phyloP scores from a whole-genome alignment of 2,329 filamentous ascomycete species.

The Ceratocystis papillata region DNA sequence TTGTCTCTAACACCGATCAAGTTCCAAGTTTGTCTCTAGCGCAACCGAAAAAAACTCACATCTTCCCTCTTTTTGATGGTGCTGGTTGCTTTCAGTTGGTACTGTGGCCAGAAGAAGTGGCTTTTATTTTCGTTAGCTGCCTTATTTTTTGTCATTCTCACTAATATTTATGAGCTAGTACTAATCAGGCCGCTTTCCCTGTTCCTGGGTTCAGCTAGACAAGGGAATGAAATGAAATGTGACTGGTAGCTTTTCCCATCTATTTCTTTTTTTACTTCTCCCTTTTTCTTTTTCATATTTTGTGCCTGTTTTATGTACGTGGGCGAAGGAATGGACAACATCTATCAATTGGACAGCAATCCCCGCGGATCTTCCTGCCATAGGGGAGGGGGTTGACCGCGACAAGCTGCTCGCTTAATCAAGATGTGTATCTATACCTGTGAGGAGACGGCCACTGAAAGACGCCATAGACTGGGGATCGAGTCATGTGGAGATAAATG shows the following conservation, averaged over 20 bases:
- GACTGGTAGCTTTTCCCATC: not conserved
- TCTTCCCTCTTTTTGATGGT: not conserved
- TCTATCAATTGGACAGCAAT: not conserved
- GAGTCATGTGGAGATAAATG: not conserved
- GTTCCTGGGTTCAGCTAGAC: conserved; percentile 9
- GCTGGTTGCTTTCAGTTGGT: not conserved
- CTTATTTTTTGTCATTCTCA: not conserved
- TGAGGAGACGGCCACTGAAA: not conserved
- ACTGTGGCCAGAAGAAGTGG: too few species aligned
- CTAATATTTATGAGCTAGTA: not conserved
- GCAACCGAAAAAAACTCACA: not conserved
- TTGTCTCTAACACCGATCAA: not conserved
- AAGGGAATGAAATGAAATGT: conserved; percentile 9
- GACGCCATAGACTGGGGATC: not conserved
- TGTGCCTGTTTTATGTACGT: not conserved
- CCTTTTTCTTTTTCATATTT: not conserved
- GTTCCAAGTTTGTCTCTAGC: not conserved
- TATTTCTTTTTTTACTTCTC: not conserved
- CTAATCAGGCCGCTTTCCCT: not conserved
- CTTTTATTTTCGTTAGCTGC: not conserved
- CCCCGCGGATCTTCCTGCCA: not conserved
- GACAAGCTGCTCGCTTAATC: conserved; percentile 6
- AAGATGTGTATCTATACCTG: not conserved
- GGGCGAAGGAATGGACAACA: not conserved
- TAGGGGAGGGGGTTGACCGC: not conserved